These are phyloP conservation scores for Polytrichum formosum DNA, from an alignment of 225 moss, liverwort and hornwort species.

Conservation along the genomic window DNA sequence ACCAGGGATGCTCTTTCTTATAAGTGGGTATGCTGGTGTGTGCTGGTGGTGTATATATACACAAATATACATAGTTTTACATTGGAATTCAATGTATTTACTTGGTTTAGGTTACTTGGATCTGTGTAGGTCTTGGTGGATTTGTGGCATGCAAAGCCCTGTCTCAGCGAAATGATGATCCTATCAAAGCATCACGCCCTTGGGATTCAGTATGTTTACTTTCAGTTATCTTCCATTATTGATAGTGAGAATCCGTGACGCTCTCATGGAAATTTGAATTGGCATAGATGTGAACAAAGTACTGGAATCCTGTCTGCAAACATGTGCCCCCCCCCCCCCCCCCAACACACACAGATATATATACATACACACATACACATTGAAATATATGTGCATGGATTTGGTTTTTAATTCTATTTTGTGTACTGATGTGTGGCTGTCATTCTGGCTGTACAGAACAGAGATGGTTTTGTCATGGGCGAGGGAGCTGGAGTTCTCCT, in stretches of 20 bases:
- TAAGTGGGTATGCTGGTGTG: no score
- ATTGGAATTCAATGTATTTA: slow-evolving; percentile 2
- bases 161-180: slow-evolving; percentile 76
- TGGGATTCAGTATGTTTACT: slow-evolving; percentile 70
- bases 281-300: no score
- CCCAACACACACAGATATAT: no score
- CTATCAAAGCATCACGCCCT: slow-evolving; percentile 75
- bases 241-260: no score
- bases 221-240: background rate
- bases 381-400: background rate
- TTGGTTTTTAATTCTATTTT: background rate
- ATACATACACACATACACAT: no score
- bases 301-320: no score
- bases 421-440: slow-evolving; percentile 8
- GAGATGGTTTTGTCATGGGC: slow-evolving; percentile 94
- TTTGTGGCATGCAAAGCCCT: slow-evolving; percentile 92
- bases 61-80: no score
- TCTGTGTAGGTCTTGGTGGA: slow-evolving; percentile 66
- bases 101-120: slow-evolving; percentile 5
- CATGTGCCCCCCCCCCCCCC: no score
- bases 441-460: slow-evolving; percentile 35
- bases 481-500: slow-evolving; percentile 86
- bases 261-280: no score
- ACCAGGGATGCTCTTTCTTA: no score
- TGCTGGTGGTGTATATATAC: no score